A percentile compares a stretch with the other conserved stretches of the same genome.
These are phyloP conservation scores for Capsella rubella DNA, from an alignment of 441 rosid genomes.

Conservation along the genomic window DNA sequence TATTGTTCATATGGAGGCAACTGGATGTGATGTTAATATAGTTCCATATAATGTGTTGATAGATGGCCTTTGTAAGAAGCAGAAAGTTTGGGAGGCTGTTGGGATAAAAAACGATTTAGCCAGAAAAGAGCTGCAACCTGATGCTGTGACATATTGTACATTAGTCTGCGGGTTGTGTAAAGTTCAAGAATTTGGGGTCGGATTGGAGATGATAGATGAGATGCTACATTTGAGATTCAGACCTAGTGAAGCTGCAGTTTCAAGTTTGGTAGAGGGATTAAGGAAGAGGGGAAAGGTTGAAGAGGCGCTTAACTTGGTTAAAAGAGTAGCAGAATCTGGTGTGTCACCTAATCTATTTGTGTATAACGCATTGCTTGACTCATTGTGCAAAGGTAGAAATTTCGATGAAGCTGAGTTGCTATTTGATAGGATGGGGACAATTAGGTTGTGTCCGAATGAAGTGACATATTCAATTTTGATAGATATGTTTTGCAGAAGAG, in stretches of 20 bases:
- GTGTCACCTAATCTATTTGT: conserved; percentile 67
- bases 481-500: conserved; percentile 81
- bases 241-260: conserved; percentile 77
- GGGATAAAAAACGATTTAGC: conserved; percentile 63
- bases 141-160: conserved; percentile 71
- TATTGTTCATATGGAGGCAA: conserved; percentile 59
- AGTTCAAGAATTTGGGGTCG: conserved; percentile 65
- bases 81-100: conserved; percentile 66
- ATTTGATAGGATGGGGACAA: conserved; percentile 61
- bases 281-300: conserved; percentile 63
- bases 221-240: conserved; percentile 64
- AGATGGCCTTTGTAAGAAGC: conserved; percentile 79
- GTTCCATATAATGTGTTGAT: conserved; percentile 80
- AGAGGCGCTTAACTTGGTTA: conserved; percentile 66
- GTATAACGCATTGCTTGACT: conserved; percentile 75
- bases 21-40: conserved; percentile 58
- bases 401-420: conserved; percentile 71
- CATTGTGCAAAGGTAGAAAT: conserved; percentile 67
- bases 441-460: conserved; percentile 56
- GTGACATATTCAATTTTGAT: conserved; percentile 78
- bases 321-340: conserved; percentile 54
- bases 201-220: conserved; percentile 61
- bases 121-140: conserved; percentile 56
- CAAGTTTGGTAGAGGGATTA: conserved; percentile 71
- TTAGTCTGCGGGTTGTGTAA: conserved; percentile 76